Base-by-base conservation (phyloP, 2,329 filamentous ascomycete genomes). In the Diplocarpon rosae region DNA sequence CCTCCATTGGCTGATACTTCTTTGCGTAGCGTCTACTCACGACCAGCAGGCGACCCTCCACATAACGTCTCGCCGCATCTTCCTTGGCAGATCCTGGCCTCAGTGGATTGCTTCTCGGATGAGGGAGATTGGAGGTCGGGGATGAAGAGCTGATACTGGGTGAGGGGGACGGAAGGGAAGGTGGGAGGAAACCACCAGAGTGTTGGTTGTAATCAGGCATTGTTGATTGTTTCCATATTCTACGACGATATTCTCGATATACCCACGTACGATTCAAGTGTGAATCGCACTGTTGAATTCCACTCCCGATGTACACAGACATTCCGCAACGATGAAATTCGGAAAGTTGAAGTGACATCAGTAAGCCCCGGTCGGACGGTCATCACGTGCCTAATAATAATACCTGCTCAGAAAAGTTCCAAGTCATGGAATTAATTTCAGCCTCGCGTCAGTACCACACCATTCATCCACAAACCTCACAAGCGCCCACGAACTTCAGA, bases 11-110 rank as follows among this genome's bases (percentile, higher is more conserved):
- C 31, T 70, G 66, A 43, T 73, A 72, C 55, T 78, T 79, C 63
- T 80, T 80, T 34, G 78, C 69, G 45, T 73, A 80, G 31, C 75
- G 72, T 5, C 77, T 70, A 6, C 70, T 75, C 10, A 75, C 67
- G 49, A 73, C 63, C 37, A 75, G 57, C 13, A 80, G 61, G 10
- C 67, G 68, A 7, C 70, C 67, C 34, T 76, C 72, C 5, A 76
- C 68, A 52, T 73, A 79, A n/a, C 72, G 64, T 35, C 76, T 67
- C 9, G 78, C 71, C 36, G 73, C 67, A 44, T 76, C 74, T 54
- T 80, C 78, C 52, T 80, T 80, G 29, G 63, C 68, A 0, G 75
- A 79, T 0, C 76, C 76, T 0, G 76, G 67, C 12, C 66, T 65
- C 1, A 82, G 58, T 0, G 76, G 65, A 29, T 66, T 70, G 16